A percentile compares a stretch with the other conserved stretches of the same genome.
phyloP scores from a whole-genome alignment of 2,329 filamentous ascomycete species.

The Penicillium digitatum region DNA sequence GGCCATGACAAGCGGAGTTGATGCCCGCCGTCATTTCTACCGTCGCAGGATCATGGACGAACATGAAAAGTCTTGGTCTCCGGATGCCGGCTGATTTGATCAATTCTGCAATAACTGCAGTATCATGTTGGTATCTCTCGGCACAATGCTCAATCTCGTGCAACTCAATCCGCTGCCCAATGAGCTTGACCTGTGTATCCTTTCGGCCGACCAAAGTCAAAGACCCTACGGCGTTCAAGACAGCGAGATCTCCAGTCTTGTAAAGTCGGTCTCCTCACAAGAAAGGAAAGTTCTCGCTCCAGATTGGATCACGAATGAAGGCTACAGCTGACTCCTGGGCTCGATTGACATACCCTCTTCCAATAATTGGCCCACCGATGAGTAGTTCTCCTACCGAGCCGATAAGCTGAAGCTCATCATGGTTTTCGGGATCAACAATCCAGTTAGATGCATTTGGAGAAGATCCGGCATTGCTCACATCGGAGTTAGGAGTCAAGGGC shows the following conservation, averaged over 20 bases:
- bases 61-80: not conserved
- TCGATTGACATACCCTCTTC: constrained; percentile 5
- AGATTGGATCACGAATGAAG: not conserved
- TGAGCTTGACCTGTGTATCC: constrained; percentile 35
- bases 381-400: constrained; percentile 5
- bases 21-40: not conserved
- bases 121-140: not conserved
- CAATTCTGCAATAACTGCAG: not conserved
- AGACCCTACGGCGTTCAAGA: constrained; percentile 28
- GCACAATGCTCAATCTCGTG: constrained; percentile 31
- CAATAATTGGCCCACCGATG: constrained; percentile 5
- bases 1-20: not conserved
- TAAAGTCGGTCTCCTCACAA: not conserved
- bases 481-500: not conserved
- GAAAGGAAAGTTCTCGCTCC: not conserved
- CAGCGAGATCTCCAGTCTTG: constrained; percentile 36
- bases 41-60: not conserved
- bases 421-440: constrained; percentile 4
- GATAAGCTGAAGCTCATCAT: constrained; percentile 2
- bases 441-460: not conserved
- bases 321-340: not conserved
- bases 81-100: not conserved
- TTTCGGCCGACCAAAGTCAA: constrained; percentile 32
- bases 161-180: constrained; percentile 36
- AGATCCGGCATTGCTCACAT: not conserved